Conservation (phyloP, 352 stramenopile species). For the Pythium folliculosum region DNA sequence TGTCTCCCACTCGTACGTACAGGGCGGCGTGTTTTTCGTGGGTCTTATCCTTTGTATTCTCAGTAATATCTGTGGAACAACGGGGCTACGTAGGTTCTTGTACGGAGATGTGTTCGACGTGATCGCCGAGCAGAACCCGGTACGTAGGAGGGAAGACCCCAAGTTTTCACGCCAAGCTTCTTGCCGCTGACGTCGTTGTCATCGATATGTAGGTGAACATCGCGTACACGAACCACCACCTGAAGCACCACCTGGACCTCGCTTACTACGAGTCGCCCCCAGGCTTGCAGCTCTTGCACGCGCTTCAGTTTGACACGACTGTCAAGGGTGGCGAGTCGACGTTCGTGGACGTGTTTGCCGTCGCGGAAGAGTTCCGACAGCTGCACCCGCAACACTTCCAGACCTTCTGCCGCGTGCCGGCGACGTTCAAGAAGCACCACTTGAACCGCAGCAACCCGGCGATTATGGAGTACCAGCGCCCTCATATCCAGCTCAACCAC, state of each 20-base stretch:
- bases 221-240: slow-evolving; percentile 89
- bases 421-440: slow-evolving; percentile 94
- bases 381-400: slow-evolving; percentile 69
- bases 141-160: slow-evolving; percentile 20
- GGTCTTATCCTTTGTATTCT: too few species aligned
- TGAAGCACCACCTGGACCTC: slow-evolving; percentile 95
- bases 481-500: slow-evolving; percentile 91
- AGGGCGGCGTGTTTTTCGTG: too few species aligned
- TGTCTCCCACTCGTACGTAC: slow-evolving; percentile 72
- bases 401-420: slow-evolving; percentile 82
- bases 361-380: slow-evolving; percentile 65
- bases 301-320: slow-evolving; percentile 82
- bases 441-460: slow-evolving; percentile 86
- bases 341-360: slow-evolving; percentile 84
- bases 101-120: slow-evolving; percentile 89
- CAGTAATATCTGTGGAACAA: too few species aligned
- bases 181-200: neutral
- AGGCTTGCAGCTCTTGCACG: slow-evolving; percentile 94
- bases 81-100: too few species aligned
- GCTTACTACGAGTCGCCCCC: slow-evolving; percentile 97
- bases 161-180: neutral
- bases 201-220: slow-evolving; percentile 87
- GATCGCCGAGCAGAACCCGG: slow-evolving; percentile 75
- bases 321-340: slow-evolving; percentile 85
- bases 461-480: slow-evolving; percentile 93